Conservation (phyloP, 2,329 filamentous ascomycete species). For the Daldinia eschscholtzii region DNA sequence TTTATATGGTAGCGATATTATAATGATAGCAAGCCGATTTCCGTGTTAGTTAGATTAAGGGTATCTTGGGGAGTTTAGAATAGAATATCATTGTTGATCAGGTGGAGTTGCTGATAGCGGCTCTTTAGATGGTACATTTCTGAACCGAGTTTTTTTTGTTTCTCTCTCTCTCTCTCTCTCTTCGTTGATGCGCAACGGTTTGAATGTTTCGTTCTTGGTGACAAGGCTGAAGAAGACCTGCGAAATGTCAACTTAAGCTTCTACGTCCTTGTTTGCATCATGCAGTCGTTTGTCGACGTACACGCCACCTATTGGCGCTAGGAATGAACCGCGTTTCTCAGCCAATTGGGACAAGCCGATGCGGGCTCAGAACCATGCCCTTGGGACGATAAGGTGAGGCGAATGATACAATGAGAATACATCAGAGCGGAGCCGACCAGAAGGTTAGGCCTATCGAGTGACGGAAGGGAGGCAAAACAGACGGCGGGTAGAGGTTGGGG, state of each 20-base stretch:
- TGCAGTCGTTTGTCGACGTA: background rate
- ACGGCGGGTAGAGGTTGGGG: conserved; percentile 14
- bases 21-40: no score
- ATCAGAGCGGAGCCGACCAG: conserved; percentile 4
- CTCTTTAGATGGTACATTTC: conserved; percentile 1
- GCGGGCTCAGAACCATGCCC: conserved; percentile 8
- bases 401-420: conserved; percentile 24
- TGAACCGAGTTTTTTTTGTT: background rate
- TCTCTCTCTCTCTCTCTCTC: background rate
- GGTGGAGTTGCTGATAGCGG: background rate
- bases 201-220: background rate
- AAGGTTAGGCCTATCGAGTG: background rate
- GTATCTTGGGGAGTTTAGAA: no score
- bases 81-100: background rate
- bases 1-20: no score
- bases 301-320: background rate
- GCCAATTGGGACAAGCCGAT: conserved; percentile 22
- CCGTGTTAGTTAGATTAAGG: no score
- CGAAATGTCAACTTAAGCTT: conserved; percentile 16
- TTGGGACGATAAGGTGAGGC: conserved; percentile 23
- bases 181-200: background rate
- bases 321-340: background rate
- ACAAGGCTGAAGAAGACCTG: conserved; percentile 28
- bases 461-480: conserved; percentile 15
- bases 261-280: conserved; percentile 9